phyloP scores from a whole-genome alignment of 306 rosid genomes.

The Cucurbita pepo region DNA sequence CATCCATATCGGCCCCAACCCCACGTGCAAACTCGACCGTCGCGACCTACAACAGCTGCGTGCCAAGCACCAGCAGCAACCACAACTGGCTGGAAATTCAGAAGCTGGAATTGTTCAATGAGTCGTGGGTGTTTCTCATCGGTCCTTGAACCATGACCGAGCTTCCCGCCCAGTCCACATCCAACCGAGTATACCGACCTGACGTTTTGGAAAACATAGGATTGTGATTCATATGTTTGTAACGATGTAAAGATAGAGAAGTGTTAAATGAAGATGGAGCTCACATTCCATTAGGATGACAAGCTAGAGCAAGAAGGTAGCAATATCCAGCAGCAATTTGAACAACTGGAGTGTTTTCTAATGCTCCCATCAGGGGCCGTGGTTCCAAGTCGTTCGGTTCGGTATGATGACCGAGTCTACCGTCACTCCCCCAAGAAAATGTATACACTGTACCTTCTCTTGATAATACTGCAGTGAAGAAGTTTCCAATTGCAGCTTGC shows the following conservation, averaged over 20 bases:
- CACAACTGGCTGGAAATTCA: slow-evolving; percentile 76
- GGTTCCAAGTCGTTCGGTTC: slow-evolving; percentile 66
- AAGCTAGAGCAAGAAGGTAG: slow-evolving; percentile 89
- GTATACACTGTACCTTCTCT: slow-evolving; percentile 89
- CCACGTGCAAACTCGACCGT: slow-evolving; percentile 96
- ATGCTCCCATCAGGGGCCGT: slow-evolving; percentile 61
- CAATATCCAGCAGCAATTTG: slow-evolving; percentile 98
- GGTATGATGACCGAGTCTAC: slow-evolving; percentile 73
- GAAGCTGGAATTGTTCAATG: slow-evolving; percentile 48
- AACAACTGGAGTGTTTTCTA: slow-evolving; percentile 74
- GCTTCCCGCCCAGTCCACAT: slow-evolving; percentile 96
- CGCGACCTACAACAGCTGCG: slow-evolving; percentile 89
- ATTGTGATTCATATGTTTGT: neutral
- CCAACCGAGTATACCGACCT: slow-evolving; percentile 97
- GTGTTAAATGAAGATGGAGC: slow-evolving; percentile 12
- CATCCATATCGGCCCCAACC: slow-evolving; percentile 98
- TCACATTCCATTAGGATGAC: slow-evolving; percentile 89
- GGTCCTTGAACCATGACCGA: slow-evolving; percentile 72
- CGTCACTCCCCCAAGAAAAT: slow-evolving; percentile 79
- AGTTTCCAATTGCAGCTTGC: slow-evolving; percentile 92
- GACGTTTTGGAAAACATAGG: neutral
- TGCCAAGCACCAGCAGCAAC: slow-evolving; percentile 99
- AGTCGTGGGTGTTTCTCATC: slow-evolving; percentile 76
- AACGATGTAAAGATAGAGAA: neutral
- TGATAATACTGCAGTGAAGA: slow-evolving; percentile 82